These are phyloP conservation scores for Solanum aculeatissimum DNA, from an alignment of 305 asterid species.

Conservation along the genomic window DNA sequence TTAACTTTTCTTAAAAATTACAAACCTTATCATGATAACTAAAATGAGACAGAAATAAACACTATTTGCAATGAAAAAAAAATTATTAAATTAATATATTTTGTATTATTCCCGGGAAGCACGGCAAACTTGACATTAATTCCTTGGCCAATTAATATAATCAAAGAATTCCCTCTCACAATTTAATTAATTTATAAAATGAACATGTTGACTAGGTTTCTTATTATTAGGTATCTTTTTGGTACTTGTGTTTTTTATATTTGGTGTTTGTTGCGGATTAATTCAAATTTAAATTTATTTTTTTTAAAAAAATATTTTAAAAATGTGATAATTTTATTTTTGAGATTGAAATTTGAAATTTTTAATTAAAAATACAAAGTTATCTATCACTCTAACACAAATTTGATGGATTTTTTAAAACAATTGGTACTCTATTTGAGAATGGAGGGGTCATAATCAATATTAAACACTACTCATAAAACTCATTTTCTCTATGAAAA, in stretches of 20 bases:
- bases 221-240: neutral
- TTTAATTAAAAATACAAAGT: too few species aligned
- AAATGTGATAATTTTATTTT: neutral
- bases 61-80: neutral
- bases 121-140: neutral
- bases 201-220: neutral
- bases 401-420: too few species aligned
- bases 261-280: fast-evolving
- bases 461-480: too few species aligned
- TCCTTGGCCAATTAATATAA: neutral
- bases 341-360: neutral
- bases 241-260: neutral
- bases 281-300: too few species aligned
- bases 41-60: too few species aligned
- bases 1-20: too few species aligned
- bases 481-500: too few species aligned
- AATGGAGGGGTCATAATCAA: too few species aligned
- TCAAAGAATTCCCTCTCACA: neutral
- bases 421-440: too few species aligned
- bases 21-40: too few species aligned
- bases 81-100: neutral
- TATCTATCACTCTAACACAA: too few species aligned
- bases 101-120: neutral
- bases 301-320: neutral
- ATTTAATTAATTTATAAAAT: neutral